Evolutionary conservation across 805 yeast species (phyloP), one percentile per base, ranked within the genome.

Genomic region (Teunomyces stri): DNA sequence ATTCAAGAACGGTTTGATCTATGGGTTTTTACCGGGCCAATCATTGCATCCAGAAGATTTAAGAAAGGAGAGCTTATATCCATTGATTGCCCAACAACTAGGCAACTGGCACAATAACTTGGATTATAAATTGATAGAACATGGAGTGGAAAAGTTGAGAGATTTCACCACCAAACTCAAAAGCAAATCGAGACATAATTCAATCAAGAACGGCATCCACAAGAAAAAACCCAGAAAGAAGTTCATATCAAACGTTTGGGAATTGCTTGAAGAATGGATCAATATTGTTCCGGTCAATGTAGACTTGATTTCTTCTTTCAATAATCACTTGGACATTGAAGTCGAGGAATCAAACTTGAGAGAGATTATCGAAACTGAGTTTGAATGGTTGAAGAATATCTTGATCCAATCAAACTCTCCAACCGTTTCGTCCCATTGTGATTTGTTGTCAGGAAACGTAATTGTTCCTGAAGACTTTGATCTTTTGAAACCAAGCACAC

Each of bases 361-460:
- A 22, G 70, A 66, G 4, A 70, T 77, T 12, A 62, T 87, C 3
- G 53, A 50, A 7, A 51, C 59, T 2, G 92, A 87, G 61, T 71
- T 85, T 13, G 56, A 48, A 11, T 85, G 89, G 89, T 59, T 83
- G 31, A 64, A 70, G 51, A 30, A 52, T 1, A 66, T 69, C 6
- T 62, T 84, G 41, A 53, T 49, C 11, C 64, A 57, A 5, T 51
- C 60, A 7, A 64, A 66, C 27, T 83, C 87, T 2, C 82, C 84
- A 0, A 52, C 61, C 5, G 91, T 85, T 1, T 75, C 84, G 6
- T 77, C 84, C 13, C 94, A 86, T 59, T 82, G 88, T 54, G 94
- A 86, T 59, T 71, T 86, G 42, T 69, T 86, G 25, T 76, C 85
- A n/a, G 94, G 92, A 0, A 86, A 86, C 59, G 78, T 86, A 29